Evolutionary conservation across 139 green algal genomes (phyloP).

Genomic region (Yamagishiella unicocca): DNA sequence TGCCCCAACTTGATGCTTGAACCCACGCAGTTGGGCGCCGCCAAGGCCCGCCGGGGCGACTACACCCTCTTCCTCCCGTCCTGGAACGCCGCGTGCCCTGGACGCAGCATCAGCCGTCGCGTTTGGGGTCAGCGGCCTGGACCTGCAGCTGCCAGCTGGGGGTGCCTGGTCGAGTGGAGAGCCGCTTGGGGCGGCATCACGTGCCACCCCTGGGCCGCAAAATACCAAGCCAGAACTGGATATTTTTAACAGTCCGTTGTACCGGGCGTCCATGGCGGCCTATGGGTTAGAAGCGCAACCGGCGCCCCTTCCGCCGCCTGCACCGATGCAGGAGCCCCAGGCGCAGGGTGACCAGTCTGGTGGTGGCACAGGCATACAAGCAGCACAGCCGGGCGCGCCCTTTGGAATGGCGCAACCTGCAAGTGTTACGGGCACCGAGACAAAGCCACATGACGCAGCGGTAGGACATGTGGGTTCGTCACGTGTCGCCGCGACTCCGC

Average conservation of each 20-base stretch:
- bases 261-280: not conserved
- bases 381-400: no score
- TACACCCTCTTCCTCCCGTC: not conserved
- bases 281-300: not conserved
- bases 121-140: not conserved
- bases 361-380: no score
- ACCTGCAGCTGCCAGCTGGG: not conserved
- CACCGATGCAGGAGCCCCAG: not conserved
- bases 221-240: not conserved
- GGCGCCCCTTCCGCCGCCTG: not conserved
- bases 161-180: not conserved
- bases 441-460: no score
- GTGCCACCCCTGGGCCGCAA: not conserved
- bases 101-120: not conserved
- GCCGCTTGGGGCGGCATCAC: no score
- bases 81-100: not conserved
- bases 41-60: not conserved
- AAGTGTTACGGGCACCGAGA: no score
- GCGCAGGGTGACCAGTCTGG: no score
- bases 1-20: no score
- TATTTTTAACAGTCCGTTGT: constrained; percentile 4
- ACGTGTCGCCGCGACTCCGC: no score
- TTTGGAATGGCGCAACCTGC: no score
- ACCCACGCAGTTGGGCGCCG: constrained; percentile 1
- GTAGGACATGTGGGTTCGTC: no score